Base-by-base conservation (phyloP, 768 basidiomycete genomes). In the Termitomyces heimii region DNA sequence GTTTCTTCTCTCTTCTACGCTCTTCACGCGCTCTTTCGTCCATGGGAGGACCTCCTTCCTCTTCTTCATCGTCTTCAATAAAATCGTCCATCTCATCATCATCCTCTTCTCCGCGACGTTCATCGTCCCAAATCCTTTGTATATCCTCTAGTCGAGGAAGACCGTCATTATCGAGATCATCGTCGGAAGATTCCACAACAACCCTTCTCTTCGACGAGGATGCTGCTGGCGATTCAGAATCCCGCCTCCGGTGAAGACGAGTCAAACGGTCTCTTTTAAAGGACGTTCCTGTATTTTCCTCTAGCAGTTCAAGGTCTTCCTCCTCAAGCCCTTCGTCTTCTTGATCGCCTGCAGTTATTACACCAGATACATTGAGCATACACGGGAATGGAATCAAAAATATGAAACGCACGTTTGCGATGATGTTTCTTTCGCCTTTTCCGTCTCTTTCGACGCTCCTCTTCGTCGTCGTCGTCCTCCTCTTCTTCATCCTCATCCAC, bases 401-500 rank as follows among this genome's bases (percentile, higher is more conserved):
- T 51, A 52, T 50, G 50, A 43, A 64, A 39, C 77, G 65, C 65
- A 80, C 82, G 78, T 58, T 68, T 74, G 67, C 78, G 82, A 69
- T 89, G 85, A 63, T 82, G 79, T 65, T 77, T 82, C 73, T 85
- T 86, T 66, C 86, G 80, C 60, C 82, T 78, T 68, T 85, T 92
- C 58, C 82, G 80, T 62, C 80, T 80, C 63, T 82, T 79, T 57
- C 79, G 75, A 55, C 78, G 80, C 44, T 82, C 78, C 20, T 82
- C 83, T 14, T 81, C 83, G 2, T 82, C 84, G 0, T 83, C 84
- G n/a, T n/a, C 88, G 4, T 88, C 90, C 0, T 93, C 92, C 7
- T 93, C 89, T 0, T 90, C 93, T 58, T 95, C 92, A 9, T 90
- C 88, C 55, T 88, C 90, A 56, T 90, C 90, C 8, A 94, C 94